These are phyloP conservation scores for Termitomyces sp. DNA, from an alignment of 768 basidiomycete genomes.

Conservation along the genomic window DNA sequence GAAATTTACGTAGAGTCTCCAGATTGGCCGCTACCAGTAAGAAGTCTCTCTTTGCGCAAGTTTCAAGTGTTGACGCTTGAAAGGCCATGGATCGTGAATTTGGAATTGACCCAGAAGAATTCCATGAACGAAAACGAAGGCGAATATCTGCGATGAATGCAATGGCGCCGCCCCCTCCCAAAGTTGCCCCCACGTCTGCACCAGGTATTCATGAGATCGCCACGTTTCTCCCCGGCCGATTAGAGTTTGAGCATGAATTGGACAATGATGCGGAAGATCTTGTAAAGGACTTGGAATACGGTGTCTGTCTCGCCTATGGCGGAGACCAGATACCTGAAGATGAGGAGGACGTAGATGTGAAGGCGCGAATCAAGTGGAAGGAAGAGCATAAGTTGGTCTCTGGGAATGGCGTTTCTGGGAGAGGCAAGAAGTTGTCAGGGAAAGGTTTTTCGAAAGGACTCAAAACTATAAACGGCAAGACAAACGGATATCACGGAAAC, in stretches of 20 bases:
- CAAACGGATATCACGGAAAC: slow-evolving; percentile 40
- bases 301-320: slow-evolving; percentile 77
- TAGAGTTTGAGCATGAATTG: slow-evolving; percentile 96
- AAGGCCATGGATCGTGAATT: slow-evolving; percentile 58
- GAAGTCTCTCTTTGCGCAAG: slow-evolving; percentile 17
- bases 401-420: slow-evolving; percentile 17
- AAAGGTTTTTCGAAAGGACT: slow-evolving; percentile 36
- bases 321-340: slow-evolving; percentile 81
- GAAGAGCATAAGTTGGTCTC: slow-evolving; percentile 35
- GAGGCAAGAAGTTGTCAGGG: slow-evolving; percentile 26
- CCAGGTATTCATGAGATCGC: slow-evolving; percentile 91
- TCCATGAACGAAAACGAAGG: slow-evolving; percentile 84
- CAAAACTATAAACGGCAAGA: slow-evolving; percentile 31
- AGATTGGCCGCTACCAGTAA: slow-evolving; percentile 77
- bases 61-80: neutral
- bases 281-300: slow-evolving; percentile 95
- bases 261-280: slow-evolving; percentile 96
- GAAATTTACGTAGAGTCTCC: slow-evolving; percentile 74
- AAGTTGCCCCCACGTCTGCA: slow-evolving; percentile 78
- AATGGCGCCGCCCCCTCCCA: slow-evolving; percentile 49
- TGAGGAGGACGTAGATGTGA: slow-evolving; percentile 70
- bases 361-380: slow-evolving; percentile 46
- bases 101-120: slow-evolving; percentile 71
- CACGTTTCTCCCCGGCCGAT: slow-evolving; percentile 90
- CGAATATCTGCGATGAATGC: slow-evolving; percentile 80